Percentiles rank a stretch among this genome's conserved stretches.
Evolutionary conservation across 1,284 basidiomycete species (phyloP).

Genomic region (Exsudoporus floridanus): DNA sequence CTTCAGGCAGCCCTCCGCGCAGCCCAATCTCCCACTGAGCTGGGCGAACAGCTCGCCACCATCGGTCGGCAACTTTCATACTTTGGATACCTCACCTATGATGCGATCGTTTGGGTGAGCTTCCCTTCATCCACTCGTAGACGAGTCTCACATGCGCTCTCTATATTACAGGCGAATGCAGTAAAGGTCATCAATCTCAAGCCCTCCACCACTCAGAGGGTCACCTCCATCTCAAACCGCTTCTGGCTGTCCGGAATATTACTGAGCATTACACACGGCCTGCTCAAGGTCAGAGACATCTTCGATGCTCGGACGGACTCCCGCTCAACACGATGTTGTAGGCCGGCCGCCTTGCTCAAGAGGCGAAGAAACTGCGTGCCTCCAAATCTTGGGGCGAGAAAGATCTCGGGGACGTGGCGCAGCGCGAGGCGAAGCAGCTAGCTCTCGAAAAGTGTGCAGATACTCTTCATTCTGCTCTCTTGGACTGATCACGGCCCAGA

Average conservation of each 20-base stretch:
- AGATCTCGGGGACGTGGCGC: slow-evolving; percentile 65
- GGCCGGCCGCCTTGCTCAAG: slow-evolving; percentile 60
- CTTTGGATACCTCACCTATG: slow-evolving; percentile 85
- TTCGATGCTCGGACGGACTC: background rate
- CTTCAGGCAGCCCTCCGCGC: slow-evolving; percentile 88
- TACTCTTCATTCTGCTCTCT: slow-evolving; percentile 1
- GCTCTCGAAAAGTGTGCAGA: slow-evolving; percentile 55
- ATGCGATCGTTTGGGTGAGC: slow-evolving; percentile 82
- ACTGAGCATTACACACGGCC: slow-evolving; percentile 68
- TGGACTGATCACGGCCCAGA: slow-evolving; percentile 39
- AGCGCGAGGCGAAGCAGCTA: slow-evolving; percentile 60
- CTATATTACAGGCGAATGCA: slow-evolving; percentile 52
- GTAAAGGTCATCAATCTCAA: slow-evolving; percentile 70
- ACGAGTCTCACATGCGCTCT: background rate
- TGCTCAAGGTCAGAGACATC: slow-evolving; percentile 56
- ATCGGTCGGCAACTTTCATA: slow-evolving; percentile 88
- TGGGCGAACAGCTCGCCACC: slow-evolving; percentile 77
- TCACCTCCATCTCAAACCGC: slow-evolving; percentile 75
- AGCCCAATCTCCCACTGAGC: slow-evolving; percentile 55
- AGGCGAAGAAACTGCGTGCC: slow-evolving; percentile 52
- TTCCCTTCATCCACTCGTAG: background rate
- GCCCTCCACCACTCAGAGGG: slow-evolving; percentile 63
- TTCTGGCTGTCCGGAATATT: slow-evolving; percentile 92
- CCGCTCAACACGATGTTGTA: slow-evolving; percentile 25
- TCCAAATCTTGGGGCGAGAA: slow-evolving; percentile 53